These are phyloP conservation scores for Marvania coccoides DNA, from an alignment of 139 green algal genomes.

Conservation along the genomic window DNA sequence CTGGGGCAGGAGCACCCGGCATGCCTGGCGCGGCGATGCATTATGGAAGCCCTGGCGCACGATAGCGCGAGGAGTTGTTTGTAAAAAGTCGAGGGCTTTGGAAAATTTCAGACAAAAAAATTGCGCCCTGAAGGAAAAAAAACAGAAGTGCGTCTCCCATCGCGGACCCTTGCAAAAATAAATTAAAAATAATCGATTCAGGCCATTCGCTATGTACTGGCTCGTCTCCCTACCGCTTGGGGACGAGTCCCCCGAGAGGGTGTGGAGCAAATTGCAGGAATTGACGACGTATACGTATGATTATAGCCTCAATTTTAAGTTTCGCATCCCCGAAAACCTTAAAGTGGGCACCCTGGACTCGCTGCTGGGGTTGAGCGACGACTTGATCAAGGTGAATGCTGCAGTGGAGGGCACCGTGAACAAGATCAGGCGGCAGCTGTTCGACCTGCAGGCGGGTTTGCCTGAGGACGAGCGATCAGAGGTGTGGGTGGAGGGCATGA, in stretches of 20 bases:
- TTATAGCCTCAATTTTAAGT: constrained; percentile 45
- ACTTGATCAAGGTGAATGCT: constrained; percentile 77
- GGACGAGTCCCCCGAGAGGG: constrained; percentile 35
- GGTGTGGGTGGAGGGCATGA: constrained; percentile 58
- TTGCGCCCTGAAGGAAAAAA: too few relatives aligned
- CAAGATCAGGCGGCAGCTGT: constrained; percentile 76
- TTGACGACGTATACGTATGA: constrained; percentile 49
- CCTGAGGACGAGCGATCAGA: constrained; percentile 27
- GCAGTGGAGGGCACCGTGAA: constrained; percentile 73
- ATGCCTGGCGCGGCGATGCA: too few relatives aligned
- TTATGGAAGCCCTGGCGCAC: too few relatives aligned
- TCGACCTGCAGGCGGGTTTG: constrained; percentile 36
- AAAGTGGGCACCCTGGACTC: constrained; percentile 90
- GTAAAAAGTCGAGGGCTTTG: too few relatives aligned
- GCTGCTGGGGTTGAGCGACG: constrained; percentile 86
- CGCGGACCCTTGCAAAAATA: too few relatives aligned
- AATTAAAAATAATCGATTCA: too few relatives aligned
- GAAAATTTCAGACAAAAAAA: too few relatives aligned
- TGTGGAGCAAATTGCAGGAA: constrained; percentile 69
- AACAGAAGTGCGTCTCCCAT: too few relatives aligned
- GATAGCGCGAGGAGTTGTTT: too few relatives aligned
- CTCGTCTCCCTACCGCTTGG: constrained; percentile 59
- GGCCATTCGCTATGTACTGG: constrained; percentile 58
- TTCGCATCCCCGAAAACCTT: constrained; percentile 79
- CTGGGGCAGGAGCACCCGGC: too few relatives aligned